Evolutionary conservation across 306 rosid species (phyloP), one percentile per base, ranked within the genome.

Genomic region (Vigna reflexopilosa): DNA sequence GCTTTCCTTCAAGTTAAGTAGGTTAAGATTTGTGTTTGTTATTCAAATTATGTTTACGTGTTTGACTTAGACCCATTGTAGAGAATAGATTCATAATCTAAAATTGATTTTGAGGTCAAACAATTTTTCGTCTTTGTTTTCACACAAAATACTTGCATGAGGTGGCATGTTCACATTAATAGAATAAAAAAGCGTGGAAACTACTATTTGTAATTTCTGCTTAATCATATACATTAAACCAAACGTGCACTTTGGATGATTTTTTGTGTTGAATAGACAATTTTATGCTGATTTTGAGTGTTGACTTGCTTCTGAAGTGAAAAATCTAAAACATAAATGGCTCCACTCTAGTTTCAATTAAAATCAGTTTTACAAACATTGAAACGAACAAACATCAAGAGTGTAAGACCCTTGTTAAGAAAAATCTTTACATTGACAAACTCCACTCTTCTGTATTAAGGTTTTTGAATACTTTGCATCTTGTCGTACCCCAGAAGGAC

Each of bases 401-500:
- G 48, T 63, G 48, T 36, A 36, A n/a, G 48, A n/a, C 24, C 22
- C 6, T 61, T 61, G 3, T 38, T 17, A 19, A 66, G 11, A 20
- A 66, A 17, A 32, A 40, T 42, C 52, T 44, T 5, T 22, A 20
- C 34, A 67, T 22, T 67, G 72, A 67, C 72, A 42, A 10, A 4
- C 17, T 67, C 72, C 44, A 42, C 54, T 67, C 54, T 42, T 44
- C 9, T 67, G 34, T 16, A 12, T 67, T 12, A 67, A 67, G 72
- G 72, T 67, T 67, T 67, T 67, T 67, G 72, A 67, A 20, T 67
- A 67, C 72, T 67, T 67, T 44, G 72, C 72, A 20, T 67, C 72
- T 44, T 19, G 72, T 20, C 72, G 72, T 42, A 12, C 52, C 20
- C 72, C 54, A 67, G 54, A 67, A 67, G 36, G 72, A 20, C 54